These are phyloP conservation scores for Haplographium delicatum DNA, from an alignment of 495 filamentous ascomycete genomes.

Conservation along the genomic window DNA sequence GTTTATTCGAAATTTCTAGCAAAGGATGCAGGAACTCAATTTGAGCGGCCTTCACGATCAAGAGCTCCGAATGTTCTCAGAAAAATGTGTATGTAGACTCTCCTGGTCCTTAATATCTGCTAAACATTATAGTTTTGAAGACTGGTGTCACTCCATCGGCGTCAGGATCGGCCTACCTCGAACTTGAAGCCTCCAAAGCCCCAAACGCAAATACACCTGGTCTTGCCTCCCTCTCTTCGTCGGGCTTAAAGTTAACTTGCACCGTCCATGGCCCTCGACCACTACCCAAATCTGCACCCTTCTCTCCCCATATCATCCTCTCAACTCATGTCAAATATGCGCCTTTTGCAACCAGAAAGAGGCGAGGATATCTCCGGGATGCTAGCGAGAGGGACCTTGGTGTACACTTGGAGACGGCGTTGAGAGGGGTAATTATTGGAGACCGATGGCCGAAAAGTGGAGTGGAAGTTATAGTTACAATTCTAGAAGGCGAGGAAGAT, in stretches of 20 bases:
- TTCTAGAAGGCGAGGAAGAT: slow-evolving; percentile 84
- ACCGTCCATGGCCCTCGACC: slow-evolving; percentile 91
- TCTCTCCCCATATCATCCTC: slow-evolving; percentile 84
- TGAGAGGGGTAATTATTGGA: slow-evolving; percentile 83
- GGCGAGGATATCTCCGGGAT: slow-evolving; percentile 85
- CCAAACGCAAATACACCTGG: slow-evolving; percentile 43
- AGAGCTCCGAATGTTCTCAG: slow-evolving; percentile 61
- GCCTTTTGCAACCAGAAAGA: slow-evolving; percentile 77
- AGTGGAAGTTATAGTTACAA: slow-evolving; percentile 83
- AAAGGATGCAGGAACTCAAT: slow-evolving; percentile 29
- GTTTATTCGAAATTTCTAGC: slow-evolving; percentile 38
- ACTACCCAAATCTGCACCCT: slow-evolving; percentile 80
- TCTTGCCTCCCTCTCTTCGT: slow-evolving; percentile 39
- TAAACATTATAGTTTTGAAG: slow-evolving; percentile 61
- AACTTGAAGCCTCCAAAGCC: slow-evolving; percentile 60
- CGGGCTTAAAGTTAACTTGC: slow-evolving; percentile 81
- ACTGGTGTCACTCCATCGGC: slow-evolving; percentile 91
- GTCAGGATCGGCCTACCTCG: slow-evolving; percentile 89
- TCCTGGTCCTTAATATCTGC: slow-evolving; percentile 13
- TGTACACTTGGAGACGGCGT: slow-evolving; percentile 83
- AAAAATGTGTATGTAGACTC: slow-evolving; percentile 68
- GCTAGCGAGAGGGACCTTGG: slow-evolving; percentile 81
- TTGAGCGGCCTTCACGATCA: slow-evolving; percentile 38
- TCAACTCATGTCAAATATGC: slow-evolving; percentile 94
- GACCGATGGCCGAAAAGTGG: slow-evolving; percentile 96